Conservation (phyloP, 495 filamentous ascomycete species). For the Lineolata rhizophorae region DNA sequence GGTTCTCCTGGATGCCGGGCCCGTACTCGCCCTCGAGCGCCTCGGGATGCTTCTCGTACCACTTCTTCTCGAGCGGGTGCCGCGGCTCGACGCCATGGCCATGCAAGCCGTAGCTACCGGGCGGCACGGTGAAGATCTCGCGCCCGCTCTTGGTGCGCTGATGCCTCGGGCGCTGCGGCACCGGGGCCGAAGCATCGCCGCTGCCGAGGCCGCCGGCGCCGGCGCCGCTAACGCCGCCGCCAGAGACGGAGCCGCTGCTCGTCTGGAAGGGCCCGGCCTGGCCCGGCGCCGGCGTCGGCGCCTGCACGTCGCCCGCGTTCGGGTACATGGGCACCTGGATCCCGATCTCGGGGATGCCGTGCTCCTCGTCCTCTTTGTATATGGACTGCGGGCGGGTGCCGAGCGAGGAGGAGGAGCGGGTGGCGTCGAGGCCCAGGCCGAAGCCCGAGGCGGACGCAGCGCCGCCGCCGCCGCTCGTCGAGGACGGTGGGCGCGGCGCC, state of each 20-base stretch:
- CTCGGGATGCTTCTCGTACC: constrained; percentile 80
- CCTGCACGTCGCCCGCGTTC: constrained; percentile 89
- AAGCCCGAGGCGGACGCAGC: no score
- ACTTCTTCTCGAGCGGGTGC: constrained; percentile 54
- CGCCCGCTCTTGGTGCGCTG: constrained; percentile 45
- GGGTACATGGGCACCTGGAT: constrained; percentile 82
- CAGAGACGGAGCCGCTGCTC: constrained; percentile 8
- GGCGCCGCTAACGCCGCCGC: constrained; percentile 25
- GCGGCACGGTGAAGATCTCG: constrained; percentile 35
- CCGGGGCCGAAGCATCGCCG: constrained; percentile 17
- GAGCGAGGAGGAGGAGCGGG: constrained; percentile 27
- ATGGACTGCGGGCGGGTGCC: constrained; percentile 25
- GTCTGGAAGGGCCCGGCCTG: constrained; percentile 6
- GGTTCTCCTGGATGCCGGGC: constrained; percentile 36
- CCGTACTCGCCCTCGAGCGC: constrained; percentile 42
- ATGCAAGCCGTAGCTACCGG: constrained; percentile 69
- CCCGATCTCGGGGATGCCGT: constrained; percentile 81
- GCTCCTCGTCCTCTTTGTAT: constrained; percentile 33
- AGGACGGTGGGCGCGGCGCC: no score
- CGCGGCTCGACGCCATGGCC: constrained; percentile 43
- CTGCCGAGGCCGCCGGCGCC: constrained; percentile 36
- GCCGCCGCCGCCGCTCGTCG: no score
- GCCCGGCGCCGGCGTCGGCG: constrained; percentile 63
- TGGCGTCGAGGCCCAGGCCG: constrained; percentile 21
- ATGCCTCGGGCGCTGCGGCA: constrained; percentile 21